These are phyloP conservation scores for Cryphonectria carpinicola DNA, from an alignment of 2,329 filamentous ascomycete genomes.

Conservation along the genomic window DNA sequence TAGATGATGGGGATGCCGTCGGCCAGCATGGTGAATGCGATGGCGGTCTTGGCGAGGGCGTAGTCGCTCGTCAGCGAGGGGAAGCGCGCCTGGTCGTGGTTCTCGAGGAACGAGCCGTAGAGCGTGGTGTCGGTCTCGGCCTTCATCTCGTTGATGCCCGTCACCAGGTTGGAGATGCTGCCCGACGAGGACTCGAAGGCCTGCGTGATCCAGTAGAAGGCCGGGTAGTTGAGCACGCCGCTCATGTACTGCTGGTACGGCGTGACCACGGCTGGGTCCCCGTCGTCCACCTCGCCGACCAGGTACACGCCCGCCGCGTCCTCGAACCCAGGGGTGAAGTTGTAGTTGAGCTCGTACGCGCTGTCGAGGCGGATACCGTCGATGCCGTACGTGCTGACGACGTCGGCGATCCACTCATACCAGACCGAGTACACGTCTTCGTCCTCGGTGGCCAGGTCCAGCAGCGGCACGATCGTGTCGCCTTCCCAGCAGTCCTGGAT, in stretches of 20 bases:
- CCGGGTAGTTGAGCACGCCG: constrained; percentile 55
- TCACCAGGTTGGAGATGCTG: constrained; percentile 42
- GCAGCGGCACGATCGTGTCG: constrained; percentile 50
- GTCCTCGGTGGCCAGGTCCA: constrained; percentile 54
- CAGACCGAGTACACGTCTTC: constrained; percentile 47
- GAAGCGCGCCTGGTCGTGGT: constrained; percentile 53
- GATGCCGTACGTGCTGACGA: constrained; percentile 57
- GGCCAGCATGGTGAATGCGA: constrained; percentile 57
- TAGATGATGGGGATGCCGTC: constrained; percentile 64
- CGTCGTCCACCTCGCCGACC: constrained; percentile 55
- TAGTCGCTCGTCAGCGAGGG: constrained; percentile 50
- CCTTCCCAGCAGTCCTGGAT: constrained; percentile 53
- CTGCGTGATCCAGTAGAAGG: constrained; percentile 40
- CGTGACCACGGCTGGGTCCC: constrained; percentile 47
- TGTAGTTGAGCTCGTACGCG: constrained; percentile 51
- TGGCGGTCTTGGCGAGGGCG: constrained; percentile 54
- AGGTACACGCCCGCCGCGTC: constrained; percentile 51
- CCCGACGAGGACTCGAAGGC: constrained; percentile 36
- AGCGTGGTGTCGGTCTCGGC: constrained; percentile 41
- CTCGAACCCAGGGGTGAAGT: constrained; percentile 52
- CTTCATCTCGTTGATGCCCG: constrained; percentile 34
- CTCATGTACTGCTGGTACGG: constrained; percentile 52
- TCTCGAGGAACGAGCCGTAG: constrained; percentile 51
- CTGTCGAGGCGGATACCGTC: constrained; percentile 55
- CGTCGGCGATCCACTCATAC: constrained; percentile 50